These are phyloP conservation scores for Starmera quercuum DNA, from an alignment of 805 yeast species.

Conservation along the genomic window DNA sequence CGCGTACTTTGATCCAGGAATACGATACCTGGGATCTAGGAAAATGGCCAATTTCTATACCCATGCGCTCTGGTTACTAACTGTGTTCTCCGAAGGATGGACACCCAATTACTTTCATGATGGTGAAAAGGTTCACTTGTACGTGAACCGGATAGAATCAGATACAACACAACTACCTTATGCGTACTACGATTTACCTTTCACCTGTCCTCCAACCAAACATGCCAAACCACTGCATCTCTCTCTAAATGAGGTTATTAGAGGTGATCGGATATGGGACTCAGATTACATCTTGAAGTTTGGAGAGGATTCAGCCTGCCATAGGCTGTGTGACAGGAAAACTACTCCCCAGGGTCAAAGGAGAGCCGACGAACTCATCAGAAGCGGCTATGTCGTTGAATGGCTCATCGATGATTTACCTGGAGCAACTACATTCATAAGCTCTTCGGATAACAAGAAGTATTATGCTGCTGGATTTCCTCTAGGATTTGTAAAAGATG, in stretches of 20 bases:
- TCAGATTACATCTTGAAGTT: constrained; percentile 62
- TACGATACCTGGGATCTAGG: no score
- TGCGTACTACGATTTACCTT: constrained; percentile 70
- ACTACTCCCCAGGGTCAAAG: constrained; percentile 42
- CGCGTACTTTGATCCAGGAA: no score
- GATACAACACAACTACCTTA: constrained; percentile 72
- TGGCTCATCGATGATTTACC: constrained; percentile 84
- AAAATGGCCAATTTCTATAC: no score
- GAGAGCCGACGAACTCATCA: constrained; percentile 54
- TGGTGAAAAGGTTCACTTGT: constrained; percentile 60
- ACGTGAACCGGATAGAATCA: constrained; percentile 74
- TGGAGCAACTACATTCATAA: constrained; percentile 77
- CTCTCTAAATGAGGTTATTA: constrained; percentile 67
- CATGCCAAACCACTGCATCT: constrained; percentile 53
- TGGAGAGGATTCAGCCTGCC: constrained; percentile 60
- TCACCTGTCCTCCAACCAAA: constrained; percentile 63
- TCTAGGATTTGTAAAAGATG: constrained; percentile 59
- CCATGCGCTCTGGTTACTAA: no score
- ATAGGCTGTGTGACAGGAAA: constrained; percentile 58
- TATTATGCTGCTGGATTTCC: constrained; percentile 87
- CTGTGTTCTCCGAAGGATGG: constrained; percentile 22
- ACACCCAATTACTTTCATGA: constrained; percentile 27
- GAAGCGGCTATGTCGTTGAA: constrained; percentile 68
- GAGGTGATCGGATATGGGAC: constrained; percentile 76
- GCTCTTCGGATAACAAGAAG: constrained; percentile 48